These are phyloP conservation scores for Pistacia integerrima DNA, from an alignment of 345 rosid genomes.

Conservation along the genomic window DNA sequence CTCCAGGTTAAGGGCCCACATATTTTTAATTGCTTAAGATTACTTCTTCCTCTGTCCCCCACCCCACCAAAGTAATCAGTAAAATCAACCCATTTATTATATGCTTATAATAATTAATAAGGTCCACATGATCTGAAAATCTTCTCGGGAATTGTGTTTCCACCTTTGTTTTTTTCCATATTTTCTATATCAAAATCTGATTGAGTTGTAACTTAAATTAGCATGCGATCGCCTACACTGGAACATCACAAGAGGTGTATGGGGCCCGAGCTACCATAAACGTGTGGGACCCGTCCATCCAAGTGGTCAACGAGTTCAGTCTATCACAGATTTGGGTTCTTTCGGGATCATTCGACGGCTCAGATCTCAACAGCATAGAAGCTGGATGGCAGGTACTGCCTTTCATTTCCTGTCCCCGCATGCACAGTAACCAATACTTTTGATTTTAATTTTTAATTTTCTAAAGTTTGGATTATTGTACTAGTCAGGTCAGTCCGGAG, in stretches of 20 bases:
- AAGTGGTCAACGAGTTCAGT: slow-evolving; percentile 90
- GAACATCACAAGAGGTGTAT: slow-evolving; percentile 58
- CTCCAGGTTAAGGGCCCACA: background rate
- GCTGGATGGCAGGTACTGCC: slow-evolving; percentile 99
- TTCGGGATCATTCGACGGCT: slow-evolving; percentile 91
- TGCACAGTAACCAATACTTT: slow-evolving; percentile 18
- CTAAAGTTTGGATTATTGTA: slow-evolving; percentile 68
- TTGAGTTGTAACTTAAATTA: slow-evolving; percentile 22
- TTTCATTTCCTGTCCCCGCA: slow-evolving; percentile 31
- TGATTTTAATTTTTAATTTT: background rate
- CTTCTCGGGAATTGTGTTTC: slow-evolving; percentile 5
- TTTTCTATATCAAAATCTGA: background rate
- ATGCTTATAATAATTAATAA: background rate
- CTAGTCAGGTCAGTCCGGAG: slow-evolving; percentile 99
- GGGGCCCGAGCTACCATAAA: slow-evolving; percentile 95
- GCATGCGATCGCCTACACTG: slow-evolving; percentile 98
- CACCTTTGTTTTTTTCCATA: background rate
- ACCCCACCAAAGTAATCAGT: background rate
- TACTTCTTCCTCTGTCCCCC: too few relatives aligned
- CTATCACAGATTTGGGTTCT: slow-evolving; percentile 96
- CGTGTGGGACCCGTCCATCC: slow-evolving; percentile 94
- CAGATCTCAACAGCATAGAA: slow-evolving; percentile 99
- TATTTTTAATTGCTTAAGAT: background rate
- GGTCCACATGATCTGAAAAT: background rate
- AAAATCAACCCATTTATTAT: background rate